These are phyloP conservation scores for Monosporozyma aquatica DNA, from an alignment of 805 yeast species.

Conservation along the genomic window DNA sequence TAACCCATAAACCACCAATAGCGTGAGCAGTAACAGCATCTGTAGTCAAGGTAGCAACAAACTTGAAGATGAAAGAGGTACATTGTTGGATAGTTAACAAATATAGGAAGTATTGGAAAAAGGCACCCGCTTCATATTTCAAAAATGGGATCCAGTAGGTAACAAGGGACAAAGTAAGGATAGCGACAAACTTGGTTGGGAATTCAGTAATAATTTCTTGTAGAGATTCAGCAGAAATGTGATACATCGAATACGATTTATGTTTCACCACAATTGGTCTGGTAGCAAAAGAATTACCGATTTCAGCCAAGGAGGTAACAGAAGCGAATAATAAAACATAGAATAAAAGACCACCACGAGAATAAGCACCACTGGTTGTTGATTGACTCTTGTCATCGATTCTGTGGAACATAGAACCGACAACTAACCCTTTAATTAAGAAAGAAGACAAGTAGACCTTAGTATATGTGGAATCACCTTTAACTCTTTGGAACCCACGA, in stretches of 20 bases:
- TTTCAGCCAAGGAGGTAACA: slow-evolving; percentile 53
- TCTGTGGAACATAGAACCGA: slow-evolving; percentile 52
- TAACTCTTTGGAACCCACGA: slow-evolving; percentile 46
- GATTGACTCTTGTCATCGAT: slow-evolving; percentile 32
- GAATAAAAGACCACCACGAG: slow-evolving; percentile 56
- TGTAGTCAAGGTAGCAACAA: slow-evolving; percentile 43
- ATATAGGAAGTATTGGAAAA: slow-evolving; percentile 42
- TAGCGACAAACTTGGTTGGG: slow-evolving; percentile 46
- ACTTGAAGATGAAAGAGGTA: slow-evolving; percentile 45
- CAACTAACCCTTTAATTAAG: slow-evolving; percentile 46
- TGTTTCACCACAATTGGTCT: slow-evolving; percentile 61
- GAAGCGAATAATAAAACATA: slow-evolving; percentile 53
- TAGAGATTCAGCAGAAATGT: slow-evolving; percentile 56
- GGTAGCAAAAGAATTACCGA: slow-evolving; percentile 47
- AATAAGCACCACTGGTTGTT: slow-evolving; percentile 47
- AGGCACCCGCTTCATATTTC: slow-evolving; percentile 45
- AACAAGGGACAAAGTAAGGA: slow-evolving; percentile 38
- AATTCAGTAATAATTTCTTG: slow-evolving; percentile 48
- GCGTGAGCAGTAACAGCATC: slow-evolving; percentile 51
- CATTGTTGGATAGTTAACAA: slow-evolving; percentile 41
- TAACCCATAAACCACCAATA: slow-evolving; percentile 43
- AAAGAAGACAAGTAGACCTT: slow-evolving; percentile 44
- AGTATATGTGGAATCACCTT: slow-evolving; percentile 50
- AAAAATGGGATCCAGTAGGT: slow-evolving; percentile 48
- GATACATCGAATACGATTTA: slow-evolving; percentile 51